A percentile compares a stretch with the other conserved stretches of the same genome.
These are phyloP conservation scores for Phytopythium cucurbitacearum DNA, from an alignment of 352 stramenopile genomes.

Conservation along the genomic window DNA sequence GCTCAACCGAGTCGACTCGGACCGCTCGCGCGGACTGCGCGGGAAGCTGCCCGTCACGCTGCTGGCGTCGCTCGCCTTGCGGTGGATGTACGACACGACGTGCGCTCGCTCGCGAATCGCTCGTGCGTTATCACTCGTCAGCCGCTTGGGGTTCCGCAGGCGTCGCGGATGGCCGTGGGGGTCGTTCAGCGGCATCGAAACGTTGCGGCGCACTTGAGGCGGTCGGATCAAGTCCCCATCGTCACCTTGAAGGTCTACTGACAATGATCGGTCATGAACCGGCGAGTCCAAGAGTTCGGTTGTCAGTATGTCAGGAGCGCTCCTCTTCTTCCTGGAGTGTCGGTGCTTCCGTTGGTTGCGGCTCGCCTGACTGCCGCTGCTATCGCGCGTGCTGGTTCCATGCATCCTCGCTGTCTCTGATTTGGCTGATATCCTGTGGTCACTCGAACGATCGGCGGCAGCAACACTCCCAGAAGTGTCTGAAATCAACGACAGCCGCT, in stretches of 20 bases:
- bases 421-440: too few relatives aligned
- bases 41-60: slow-evolving; percentile 63
- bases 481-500: too few relatives aligned
- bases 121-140: slow-evolving; percentile 43
- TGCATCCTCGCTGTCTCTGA: too few relatives aligned
- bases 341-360: not conserved
- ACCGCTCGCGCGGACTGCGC: slow-evolving; percentile 40
- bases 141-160: slow-evolving; percentile 16
- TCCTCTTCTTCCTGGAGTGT: not conserved
- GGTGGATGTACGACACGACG: slow-evolving; percentile 85
- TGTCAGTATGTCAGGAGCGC: slow-evolving; percentile 5
- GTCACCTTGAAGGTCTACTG: slow-evolving; percentile 25
- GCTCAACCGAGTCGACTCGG: slow-evolving; percentile 39
- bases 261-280: slow-evolving; percentile 25
- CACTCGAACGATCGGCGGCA: too few relatives aligned
- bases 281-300: slow-evolving; percentile 27
- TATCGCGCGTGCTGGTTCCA: too few relatives aligned
- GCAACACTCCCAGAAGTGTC: too few relatives aligned
- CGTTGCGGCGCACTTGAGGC: slow-evolving; percentile 34
- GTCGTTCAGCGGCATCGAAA: slow-evolving; percentile 26
- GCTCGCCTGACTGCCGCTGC: not conserved
- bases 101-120: slow-evolving; percentile 79
- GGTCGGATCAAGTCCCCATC: slow-evolving; percentile 3
- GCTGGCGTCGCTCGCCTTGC: slow-evolving; percentile 79
- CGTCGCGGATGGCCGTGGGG: slow-evolving; percentile 14